These are phyloP conservation scores for Backusella morwellensis DNA, from an alignment of 192 early-diverging fungal genomes.

Conservation along the genomic window DNA sequence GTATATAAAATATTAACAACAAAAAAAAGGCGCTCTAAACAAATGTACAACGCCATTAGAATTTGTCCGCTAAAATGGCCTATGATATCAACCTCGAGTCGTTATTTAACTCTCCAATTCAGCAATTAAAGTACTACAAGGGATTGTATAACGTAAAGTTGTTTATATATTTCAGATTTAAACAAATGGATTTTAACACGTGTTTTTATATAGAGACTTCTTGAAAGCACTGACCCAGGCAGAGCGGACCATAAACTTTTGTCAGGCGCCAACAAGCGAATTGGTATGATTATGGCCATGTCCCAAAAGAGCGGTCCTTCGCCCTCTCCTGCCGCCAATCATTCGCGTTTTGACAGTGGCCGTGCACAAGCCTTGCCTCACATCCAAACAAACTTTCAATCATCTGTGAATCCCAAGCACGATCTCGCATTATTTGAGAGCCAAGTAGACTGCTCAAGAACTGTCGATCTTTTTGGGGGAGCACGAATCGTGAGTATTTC, in stretches of 20 bases:
- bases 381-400: conserved; percentile 13
- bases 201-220: conserved; percentile 35
- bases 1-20: not conserved
- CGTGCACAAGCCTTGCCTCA: not conserved
- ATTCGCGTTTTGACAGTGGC: not conserved
- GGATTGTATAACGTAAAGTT: conserved; percentile 47
- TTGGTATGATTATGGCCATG: conserved; percentile 52
- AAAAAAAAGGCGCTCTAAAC: not conserved
- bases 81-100: conserved; percentile 49
- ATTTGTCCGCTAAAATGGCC: conserved; percentile 40
- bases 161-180: not conserved
- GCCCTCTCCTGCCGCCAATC: not conserved
- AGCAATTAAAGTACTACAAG: conserved; percentile 56
- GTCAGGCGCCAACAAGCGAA: conserved; percentile 42
- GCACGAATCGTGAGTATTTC: conserved; percentile 43
- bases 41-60: conserved; percentile 23
- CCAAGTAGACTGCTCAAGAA: conserved; percentile 40
- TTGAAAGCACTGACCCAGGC: conserved; percentile 51
- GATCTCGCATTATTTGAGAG: conserved; percentile 30
- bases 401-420: not conserved
- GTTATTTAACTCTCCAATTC: conserved; percentile 49
- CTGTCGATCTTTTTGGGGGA: conserved; percentile 49
- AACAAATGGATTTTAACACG: not conserved
- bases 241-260: conserved; percentile 48
- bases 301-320: conserved; percentile 17